Percentiles rank a stretch among this genome's conserved stretches.
These are phyloP conservation scores for Fraxinus excelsior DNA, from an alignment of 257 asterid genomes.

Conservation along the genomic window DNA sequence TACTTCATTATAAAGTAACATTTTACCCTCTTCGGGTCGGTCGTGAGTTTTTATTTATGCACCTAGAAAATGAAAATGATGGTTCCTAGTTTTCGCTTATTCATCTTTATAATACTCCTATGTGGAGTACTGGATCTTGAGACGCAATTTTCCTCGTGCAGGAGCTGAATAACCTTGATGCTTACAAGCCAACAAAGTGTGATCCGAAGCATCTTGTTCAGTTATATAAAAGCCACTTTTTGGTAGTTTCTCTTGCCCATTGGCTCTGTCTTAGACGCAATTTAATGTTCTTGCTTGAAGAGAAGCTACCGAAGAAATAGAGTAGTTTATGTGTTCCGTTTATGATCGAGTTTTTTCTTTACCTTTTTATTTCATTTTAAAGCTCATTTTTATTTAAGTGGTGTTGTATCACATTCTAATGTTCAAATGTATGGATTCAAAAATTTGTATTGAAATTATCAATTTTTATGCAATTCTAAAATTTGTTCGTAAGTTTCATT, in stretches of 20 bases:
- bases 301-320: too few species aligned
- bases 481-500: too few species aligned
- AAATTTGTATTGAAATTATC: too few species aligned
- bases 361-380: too few species aligned
- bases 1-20: background rate
- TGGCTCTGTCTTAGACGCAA: background rate
- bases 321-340: too few species aligned
- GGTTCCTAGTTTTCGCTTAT: background rate
- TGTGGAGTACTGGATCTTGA: background rate
- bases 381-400: too few species aligned
- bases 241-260: slow-evolving; percentile 28
- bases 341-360: too few species aligned
- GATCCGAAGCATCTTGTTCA: slow-evolving; percentile 32
- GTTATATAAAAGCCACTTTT: slow-evolving; percentile 15
- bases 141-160: slow-evolving; percentile 23
- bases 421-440: too few species aligned
- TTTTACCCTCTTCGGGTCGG: background rate
- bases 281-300: too few species aligned
- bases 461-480: too few species aligned
- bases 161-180: slow-evolving; percentile 54
- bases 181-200: slow-evolving; percentile 46
- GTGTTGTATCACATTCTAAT: too few species aligned
- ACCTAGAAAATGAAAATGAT: background rate
- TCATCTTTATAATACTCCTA: background rate
- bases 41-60: background rate